A percentile compares a stretch with the other conserved stretches of the same genome.
phyloP scores from a whole-genome alignment of 2,329 filamentous ascomycete species.

The Hypoxylon sp. region DNA sequence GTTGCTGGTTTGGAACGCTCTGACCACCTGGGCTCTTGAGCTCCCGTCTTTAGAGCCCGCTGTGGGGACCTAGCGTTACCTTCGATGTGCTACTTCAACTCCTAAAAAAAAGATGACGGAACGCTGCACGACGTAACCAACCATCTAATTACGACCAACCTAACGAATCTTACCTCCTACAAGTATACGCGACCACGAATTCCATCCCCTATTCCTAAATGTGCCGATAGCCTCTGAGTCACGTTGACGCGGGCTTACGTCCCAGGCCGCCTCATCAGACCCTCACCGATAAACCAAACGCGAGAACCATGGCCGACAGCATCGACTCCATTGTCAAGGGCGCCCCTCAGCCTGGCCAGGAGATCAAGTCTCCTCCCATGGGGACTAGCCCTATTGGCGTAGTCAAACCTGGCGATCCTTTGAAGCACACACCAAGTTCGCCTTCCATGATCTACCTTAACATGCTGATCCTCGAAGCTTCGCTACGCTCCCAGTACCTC shows the following conservation, averaged over 20 bases:
- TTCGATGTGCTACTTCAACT: too few species aligned
- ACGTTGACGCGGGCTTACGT: constrained; percentile 40
- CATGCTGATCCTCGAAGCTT: constrained; percentile 95
- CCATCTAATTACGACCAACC: constrained; percentile 28
- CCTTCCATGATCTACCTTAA: constrained; percentile 98
- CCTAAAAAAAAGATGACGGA: constrained; percentile 29
- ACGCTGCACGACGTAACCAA: constrained; percentile 16
- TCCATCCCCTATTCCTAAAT: constrained; percentile 23
- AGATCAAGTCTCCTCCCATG: constrained; percentile 62
- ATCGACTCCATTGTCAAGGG: constrained; percentile 95
- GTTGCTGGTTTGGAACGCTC: constrained; percentile 10
- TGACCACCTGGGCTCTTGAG: constrained; percentile 19
- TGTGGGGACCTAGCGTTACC: constrained; percentile 18
- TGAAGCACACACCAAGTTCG: constrained; percentile 86
- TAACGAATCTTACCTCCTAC: constrained; percentile 22
- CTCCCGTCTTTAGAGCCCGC: background rate
- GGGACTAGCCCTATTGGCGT: constrained; percentile 62
- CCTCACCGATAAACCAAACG: constrained; percentile 14
- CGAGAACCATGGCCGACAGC: constrained; percentile 70
- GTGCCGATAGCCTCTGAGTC: constrained; percentile 27
- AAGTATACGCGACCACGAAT: constrained; percentile 16
- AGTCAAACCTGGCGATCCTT: constrained; percentile 74
- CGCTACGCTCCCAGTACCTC: constrained; percentile 91
- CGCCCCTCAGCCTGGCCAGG: constrained; percentile 76
- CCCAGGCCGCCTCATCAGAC: constrained; percentile 36